These are phyloP conservation scores for Erysimum pusillum DNA, from an alignment of 441 rosid genomes.

Conservation along the genomic window DNA sequence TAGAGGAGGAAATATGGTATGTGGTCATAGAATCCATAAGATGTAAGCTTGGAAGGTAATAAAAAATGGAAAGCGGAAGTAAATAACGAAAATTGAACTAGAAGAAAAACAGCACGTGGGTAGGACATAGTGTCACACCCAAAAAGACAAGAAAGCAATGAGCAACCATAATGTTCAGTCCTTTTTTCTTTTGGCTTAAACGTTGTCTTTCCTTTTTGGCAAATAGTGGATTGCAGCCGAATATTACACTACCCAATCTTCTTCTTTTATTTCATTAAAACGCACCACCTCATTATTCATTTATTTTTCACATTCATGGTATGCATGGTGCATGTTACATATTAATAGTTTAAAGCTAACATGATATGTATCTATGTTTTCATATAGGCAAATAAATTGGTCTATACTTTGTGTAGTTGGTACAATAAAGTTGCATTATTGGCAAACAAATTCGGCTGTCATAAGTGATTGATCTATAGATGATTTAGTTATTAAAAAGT, in stretches of 20 bases:
- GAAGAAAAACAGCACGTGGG: constrained; percentile 43
- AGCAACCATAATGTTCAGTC: constrained; percentile 35
- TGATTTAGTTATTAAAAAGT: neutral
- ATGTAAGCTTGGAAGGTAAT: neutral
- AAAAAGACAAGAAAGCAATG: constrained; percentile 47
- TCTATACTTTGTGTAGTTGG: neutral
- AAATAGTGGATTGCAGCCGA: constrained; percentile 42
- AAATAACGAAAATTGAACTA: constrained; percentile 1
- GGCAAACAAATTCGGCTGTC: neutral
- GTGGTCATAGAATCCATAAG: neutral
- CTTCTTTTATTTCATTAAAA: constrained; percentile 5
- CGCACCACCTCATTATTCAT: constrained; percentile 26
- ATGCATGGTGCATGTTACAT: neutral
- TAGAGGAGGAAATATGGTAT: constrained; percentile 2
- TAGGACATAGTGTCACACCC: constrained; percentile 39
- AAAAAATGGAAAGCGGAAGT: neutral
- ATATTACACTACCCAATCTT: constrained; percentile 30
- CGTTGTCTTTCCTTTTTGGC: constrained; percentile 47
- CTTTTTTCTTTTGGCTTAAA: constrained; percentile 34
- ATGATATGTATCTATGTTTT: too few species aligned
- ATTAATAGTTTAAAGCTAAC: too few species aligned
- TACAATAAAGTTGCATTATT: neutral
- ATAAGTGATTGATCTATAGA: neutral
- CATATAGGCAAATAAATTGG: neutral
- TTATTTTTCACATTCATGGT: constrained; percentile 14